Evolutionary conservation across 352 stramenopile species (phyloP), one percentile per base, ranked within the genome.

Genomic region (Globisporangium cylindrosporum): DNA sequence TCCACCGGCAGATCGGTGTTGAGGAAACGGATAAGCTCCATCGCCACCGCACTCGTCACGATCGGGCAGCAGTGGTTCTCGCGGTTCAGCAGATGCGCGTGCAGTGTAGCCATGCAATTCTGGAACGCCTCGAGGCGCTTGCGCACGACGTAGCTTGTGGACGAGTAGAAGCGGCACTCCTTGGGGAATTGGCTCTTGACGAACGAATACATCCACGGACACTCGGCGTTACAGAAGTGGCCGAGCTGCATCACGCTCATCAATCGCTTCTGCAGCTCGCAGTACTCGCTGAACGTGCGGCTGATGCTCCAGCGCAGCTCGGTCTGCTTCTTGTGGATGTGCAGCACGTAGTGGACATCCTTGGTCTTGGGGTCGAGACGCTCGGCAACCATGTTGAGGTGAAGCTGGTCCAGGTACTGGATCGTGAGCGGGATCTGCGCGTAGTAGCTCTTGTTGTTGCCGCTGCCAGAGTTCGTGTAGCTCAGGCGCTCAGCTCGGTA

Each of bases 161-260:
- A 59, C 32, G 73, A 54, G 32, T 72, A 66, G 63, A 80, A 72
- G 20, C 58, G 68, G 48, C 46, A 72, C 10, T 69, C 69, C n/a
- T 73, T 74, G 8, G 71, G 75, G 43, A 82, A 88, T 64, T 73
- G 75, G 53, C 69, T 78, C 41, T 59, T 69, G 38, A 89, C 22
- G 49, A 83, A 88, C 41, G 76, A 78, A 24, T 89, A 73, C 36
- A 90, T 67, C 70, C 81, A 91, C 27, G 79, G 77, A 58, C 81
- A 89, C 32, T 67, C 64, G 32, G 73, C 81, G 32, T 77, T 67
- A 55, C 81, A 91, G 9, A 79, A 69, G 67, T 89, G 81, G 36
- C 81, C 83, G 64, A 87, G 81, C 25, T 86, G 72, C 58, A 91
- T 75, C 34, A 68, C 77, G 5, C 62, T 51, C 5, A 84, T 61